phyloP scores from a whole-genome alignment of 768 basidiomycete genomes.

The Termitomyces sp. region DNA sequence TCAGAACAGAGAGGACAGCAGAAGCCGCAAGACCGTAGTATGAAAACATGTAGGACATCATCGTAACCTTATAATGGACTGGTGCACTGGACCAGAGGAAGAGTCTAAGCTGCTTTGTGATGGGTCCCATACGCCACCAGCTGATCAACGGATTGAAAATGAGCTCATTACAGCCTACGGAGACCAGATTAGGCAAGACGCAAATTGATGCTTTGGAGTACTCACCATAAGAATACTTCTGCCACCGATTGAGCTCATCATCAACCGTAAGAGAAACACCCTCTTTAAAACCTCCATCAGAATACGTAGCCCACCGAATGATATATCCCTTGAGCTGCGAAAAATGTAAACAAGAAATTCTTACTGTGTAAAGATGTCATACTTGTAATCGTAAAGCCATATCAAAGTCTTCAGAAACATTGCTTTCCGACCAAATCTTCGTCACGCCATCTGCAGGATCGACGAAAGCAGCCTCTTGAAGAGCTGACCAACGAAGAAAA shows the following conservation, averaged over 20 bases:
- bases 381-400: conserved; percentile 67
- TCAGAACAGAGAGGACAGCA: conserved; percentile 56
- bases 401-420: conserved; percentile 82
- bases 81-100: conserved; percentile 78
- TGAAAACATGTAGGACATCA: conserved; percentile 68
- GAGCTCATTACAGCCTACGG: conserved; percentile 65
- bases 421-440: conserved; percentile 81
- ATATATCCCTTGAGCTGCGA: conserved; percentile 55
- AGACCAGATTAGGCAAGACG: background rate
- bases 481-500: conserved; percentile 84
- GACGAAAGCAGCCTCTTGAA: conserved; percentile 79
- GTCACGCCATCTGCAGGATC: conserved; percentile 57
- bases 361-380: conserved; percentile 2
- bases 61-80: conserved; percentile 78
- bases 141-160: conserved; percentile 79
- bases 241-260: conserved; percentile 91
- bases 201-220: background rate
- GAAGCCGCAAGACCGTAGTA: conserved; percentile 64
- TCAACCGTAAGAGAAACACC: conserved; percentile 87
- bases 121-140: conserved; percentile 78
- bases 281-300: conserved; percentile 82
- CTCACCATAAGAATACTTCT: conserved; percentile 77
- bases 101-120: conserved; percentile 72
- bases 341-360: background rate
- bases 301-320: conserved; percentile 85